Evolutionary conservation across 176 grass and related monocot species (phyloP), one percentile per base, ranked within the genome.

Genomic region (Coix lacrymajobi): DNA sequence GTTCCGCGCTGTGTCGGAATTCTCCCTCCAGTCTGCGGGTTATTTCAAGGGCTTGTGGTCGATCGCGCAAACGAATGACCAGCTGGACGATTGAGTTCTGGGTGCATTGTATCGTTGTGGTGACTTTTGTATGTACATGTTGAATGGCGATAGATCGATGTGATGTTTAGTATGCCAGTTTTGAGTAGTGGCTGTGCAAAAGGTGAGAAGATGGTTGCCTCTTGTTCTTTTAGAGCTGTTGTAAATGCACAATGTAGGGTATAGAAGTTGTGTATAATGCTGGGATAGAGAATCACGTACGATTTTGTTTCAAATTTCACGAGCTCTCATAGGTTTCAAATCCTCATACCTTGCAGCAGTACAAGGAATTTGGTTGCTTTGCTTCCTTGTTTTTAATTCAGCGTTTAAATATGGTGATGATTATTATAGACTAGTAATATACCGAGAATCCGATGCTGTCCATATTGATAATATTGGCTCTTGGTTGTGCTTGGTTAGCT

Each of bases 41-140:
- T 92, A 85, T 90, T 94, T 94, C 52, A 92, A 94, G 73, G 52
- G 79, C n/a, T 11, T 92, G 20, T 86, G 77, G 48, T 79, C 80
- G 5, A 79, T 83, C 3, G 57, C 70, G 8, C 85, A 75, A 48
- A 86, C 84, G 0, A 70, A 82, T 20, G 81, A 92, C n/a, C 86
- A 86, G 80, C 67, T 92, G 51, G 86, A 81, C 16, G 88, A 76
- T 17, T 87, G 40, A 90, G 38, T 78, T 3, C 4, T 45, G 30
- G 20, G 34, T 48, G 5, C 17, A 0, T 41, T 78, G 2, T 78
- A 34, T 69, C 17, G 11, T 31, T 87, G 16, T 40, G 10, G 51
- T 80, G 22, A 17, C 45, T 70, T 52, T 49, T 32, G 29, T 62
- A 37, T 81, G 76, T 32, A 80, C 6, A 66, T 32, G 77, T 39